Evolutionary conservation across 2,329 filamentous ascomycete genomes (phyloP), one percentile per base, ranked within the genome.

Genomic region (Thelonectria discophora): DNA sequence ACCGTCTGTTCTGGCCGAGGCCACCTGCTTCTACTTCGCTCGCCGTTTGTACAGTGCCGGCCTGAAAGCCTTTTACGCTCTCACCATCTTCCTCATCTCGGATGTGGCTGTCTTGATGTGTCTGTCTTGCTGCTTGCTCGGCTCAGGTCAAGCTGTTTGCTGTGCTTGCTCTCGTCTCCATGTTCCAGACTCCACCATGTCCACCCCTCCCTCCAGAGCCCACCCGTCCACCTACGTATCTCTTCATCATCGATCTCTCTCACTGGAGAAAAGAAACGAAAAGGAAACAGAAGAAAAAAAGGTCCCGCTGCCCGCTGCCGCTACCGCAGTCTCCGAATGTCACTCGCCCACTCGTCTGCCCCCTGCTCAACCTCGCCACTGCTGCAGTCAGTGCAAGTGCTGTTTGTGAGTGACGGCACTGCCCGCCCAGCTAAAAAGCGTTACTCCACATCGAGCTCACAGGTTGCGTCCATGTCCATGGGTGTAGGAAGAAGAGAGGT

Each of bases 371-470:
- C 67, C 59, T 64, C 55, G 60, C 54, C 63, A 65, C 64, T 59
- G 40, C n/a, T 43, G 15, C n/a, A n/a, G 6, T 32, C 7, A 32
- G 30, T 32, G 30, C 30, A n/a, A 24, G 3, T 30, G 27, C 27
- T 30, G 27, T 30, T 37, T 45, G 63, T 71, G 60, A 69, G 69
- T 71, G 67, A 71, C 69, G 69, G 69, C 69, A 71, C 69, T 70
- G 69, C 69, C 69, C 69, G 69, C 60, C 57, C 62, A 68, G 62
- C 69, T 71, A 71, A 63, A 70, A 61, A 59, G 63, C 67, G 62
- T 65, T 69, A 69, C 67, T 67, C 69, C 69, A 71, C 69, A 71
- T 65, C 63, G 63, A 71, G 69, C 69, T 70, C 15, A 4, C 34
- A 37, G 34, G 34, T 15, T 61, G 61, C 54, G 55, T 46, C 34